Evolutionary conservation across 148 eudicot genomes (phyloP).

Genomic region (Chenopodium berlandieri): DNA sequence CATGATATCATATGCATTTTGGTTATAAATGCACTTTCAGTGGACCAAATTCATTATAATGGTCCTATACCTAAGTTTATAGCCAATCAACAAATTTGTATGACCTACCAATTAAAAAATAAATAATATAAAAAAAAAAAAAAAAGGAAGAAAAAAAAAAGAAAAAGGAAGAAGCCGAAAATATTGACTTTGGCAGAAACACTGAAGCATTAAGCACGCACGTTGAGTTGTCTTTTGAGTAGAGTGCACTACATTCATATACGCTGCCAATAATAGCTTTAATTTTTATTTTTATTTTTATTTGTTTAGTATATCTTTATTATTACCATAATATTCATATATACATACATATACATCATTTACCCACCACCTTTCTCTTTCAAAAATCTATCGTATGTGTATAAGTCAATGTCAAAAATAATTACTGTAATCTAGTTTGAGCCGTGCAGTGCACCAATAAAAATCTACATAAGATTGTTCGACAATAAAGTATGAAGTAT

Average conservation of each 20-base stretch:
- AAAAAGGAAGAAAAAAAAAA: no score
- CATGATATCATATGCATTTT: constrained; percentile 2
- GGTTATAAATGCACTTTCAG: not conserved
- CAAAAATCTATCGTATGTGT: not conserved
- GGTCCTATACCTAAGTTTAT: constrained; percentile 28
- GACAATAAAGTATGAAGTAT: no score
- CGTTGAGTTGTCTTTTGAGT: constrained; percentile 60
- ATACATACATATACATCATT: constrained; percentile 13
- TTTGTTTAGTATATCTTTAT: not conserved
- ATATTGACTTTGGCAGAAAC: constrained; percentile 41
- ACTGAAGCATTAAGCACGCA: constrained; percentile 29
- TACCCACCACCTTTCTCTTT: constrained; percentile 19
- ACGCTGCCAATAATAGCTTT: not conserved
- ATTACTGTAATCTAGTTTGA: constrained; percentile 18
- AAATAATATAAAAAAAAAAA: not conserved
- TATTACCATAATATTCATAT: not conserved
- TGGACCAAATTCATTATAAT: constrained; percentile 2
- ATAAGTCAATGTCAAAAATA: constrained; percentile 13
- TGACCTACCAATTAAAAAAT: constrained; percentile 12
- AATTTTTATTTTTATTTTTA: no score
- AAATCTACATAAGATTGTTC: not conserved
- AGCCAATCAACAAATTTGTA: constrained; percentile 23
- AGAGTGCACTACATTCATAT: constrained; percentile 65
- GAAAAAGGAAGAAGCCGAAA: constrained; percentile 37
- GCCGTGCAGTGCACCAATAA: constrained; percentile 25